Conservation (phyloP, 225 moss, liverwort and hornwort species). For the Straminergon stramineum region DNA sequence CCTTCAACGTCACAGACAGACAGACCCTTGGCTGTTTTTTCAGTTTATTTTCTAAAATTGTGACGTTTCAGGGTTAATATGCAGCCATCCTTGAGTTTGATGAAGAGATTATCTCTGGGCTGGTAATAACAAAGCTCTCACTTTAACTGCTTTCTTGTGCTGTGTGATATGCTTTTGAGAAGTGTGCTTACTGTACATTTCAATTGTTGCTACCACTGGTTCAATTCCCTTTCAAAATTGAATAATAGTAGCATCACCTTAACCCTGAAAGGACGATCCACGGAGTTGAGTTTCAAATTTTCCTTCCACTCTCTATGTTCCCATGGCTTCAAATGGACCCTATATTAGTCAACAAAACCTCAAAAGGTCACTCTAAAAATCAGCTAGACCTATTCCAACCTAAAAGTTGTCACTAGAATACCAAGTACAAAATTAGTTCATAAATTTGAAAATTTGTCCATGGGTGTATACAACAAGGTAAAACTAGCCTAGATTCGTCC, state of each 20-base stretch:
- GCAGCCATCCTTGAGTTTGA: conserved; percentile 1
- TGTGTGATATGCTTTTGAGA: background rate
- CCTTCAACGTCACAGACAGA: background rate
- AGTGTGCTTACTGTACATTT: background rate
- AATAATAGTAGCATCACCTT: background rate
- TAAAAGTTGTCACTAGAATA: background rate
- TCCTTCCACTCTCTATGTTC: background rate
- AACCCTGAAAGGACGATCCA: background rate
- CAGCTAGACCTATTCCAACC: fast-evolving
- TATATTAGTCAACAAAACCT: background rate
- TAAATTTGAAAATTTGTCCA: background rate
- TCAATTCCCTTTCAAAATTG: background rate
- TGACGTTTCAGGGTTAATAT: background rate
- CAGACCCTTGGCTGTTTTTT: too few relatives aligned
- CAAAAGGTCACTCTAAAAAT: background rate
- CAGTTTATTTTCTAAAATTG: background rate
- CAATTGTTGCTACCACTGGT: too few relatives aligned
- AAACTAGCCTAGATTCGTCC: background rate
- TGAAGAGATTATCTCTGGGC: background rate
- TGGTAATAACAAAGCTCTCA: background rate
- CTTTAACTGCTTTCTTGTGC: background rate
- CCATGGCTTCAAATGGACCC: background rate
- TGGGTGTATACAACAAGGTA: background rate
- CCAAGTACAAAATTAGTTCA: background rate
- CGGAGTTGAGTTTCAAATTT: background rate